Percentiles rank a stretch among this genome's conserved stretches.
Evolutionary conservation across 2,329 filamentous ascomycete species (phyloP).

Genomic region (Eutypella sp.): DNA sequence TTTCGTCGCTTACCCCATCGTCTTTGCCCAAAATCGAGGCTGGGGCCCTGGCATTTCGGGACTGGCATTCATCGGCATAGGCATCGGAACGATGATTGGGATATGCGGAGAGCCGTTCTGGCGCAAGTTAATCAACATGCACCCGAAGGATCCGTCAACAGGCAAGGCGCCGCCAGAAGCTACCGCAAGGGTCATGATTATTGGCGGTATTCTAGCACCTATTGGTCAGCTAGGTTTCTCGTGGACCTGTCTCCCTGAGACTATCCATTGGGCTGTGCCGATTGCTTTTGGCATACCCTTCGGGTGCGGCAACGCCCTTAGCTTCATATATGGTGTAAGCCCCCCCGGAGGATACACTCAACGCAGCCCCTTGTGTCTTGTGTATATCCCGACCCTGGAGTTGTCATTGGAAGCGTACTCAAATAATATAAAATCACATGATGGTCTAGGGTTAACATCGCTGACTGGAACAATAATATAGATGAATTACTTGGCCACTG

Average conservation of each 20-base stretch:
- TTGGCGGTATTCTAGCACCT: slow-evolving; percentile 69
- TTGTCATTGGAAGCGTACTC: too few species aligned
- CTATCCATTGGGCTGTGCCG: slow-evolving; percentile 77
- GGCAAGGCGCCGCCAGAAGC: slow-evolving; percentile 72
- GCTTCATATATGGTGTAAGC: slow-evolving; percentile 69
- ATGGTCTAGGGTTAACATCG: too few species aligned
- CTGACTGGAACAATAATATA: not conserved
- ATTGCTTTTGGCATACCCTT: slow-evolving; percentile 77
- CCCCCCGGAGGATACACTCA: too few species aligned
- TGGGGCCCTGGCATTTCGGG: slow-evolving; percentile 72
- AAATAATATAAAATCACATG: too few species aligned
- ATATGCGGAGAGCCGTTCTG: slow-evolving; percentile 66
- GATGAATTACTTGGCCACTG: slow-evolving; percentile 70
- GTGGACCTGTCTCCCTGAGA: slow-evolving; percentile 75
- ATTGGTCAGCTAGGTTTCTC: slow-evolving; percentile 80
- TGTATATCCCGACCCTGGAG: not conserved
- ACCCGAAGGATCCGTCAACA: slow-evolving; percentile 69
- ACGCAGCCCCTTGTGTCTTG: not conserved
- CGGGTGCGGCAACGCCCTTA: slow-evolving; percentile 67
- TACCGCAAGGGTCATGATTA: slow-evolving; percentile 72
- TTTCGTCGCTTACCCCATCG: slow-evolving; percentile 85
- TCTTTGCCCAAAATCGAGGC: slow-evolving; percentile 69
- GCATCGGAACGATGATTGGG: slow-evolving; percentile 57
- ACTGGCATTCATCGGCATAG: slow-evolving; percentile 70
- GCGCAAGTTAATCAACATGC: slow-evolving; percentile 70